A percentile compares a stretch with the other conserved stretches of the same genome.
phyloP scores from a whole-genome alignment of 2,329 filamentous ascomycete genomes.

The Cladosporium phlei region DNA sequence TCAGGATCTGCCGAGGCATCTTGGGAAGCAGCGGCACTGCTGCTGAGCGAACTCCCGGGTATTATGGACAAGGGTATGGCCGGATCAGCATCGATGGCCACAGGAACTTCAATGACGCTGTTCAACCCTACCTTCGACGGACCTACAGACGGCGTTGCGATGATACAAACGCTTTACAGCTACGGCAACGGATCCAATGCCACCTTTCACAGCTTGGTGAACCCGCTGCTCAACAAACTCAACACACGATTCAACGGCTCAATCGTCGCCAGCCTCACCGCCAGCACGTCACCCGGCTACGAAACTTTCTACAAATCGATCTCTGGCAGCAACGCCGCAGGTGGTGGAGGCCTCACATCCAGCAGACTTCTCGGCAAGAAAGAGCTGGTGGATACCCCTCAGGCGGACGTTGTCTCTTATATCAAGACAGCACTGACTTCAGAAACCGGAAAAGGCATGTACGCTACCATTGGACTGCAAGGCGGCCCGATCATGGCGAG shows the following conservation, averaged over 20 bases:
- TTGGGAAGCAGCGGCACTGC: constrained; percentile 31
- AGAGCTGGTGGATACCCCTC: constrained; percentile 24
- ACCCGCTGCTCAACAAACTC: no score
- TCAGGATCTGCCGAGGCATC: constrained; percentile 30
- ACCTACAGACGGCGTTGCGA: constrained; percentile 26
- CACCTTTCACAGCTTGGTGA: no score
- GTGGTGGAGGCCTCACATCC: constrained; percentile 29
- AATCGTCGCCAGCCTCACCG: no score
- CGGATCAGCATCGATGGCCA: constrained; percentile 22
- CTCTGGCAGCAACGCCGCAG: constrained; percentile 27
- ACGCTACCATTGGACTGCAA: constrained; percentile 27
- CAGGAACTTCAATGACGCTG: constrained; percentile 15
- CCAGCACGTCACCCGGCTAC: no score
- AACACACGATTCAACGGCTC: no score
- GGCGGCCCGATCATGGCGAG: constrained; percentile 27
- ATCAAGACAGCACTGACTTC: constrained; percentile 18
- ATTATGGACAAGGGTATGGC: constrained; percentile 30
- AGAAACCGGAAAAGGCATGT: constrained; percentile 23
- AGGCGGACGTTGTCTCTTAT: constrained; percentile 13
- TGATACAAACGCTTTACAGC: constrained; percentile 28
- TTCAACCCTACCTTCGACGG: constrained; percentile 33
- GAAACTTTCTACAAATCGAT: constrained; percentile 28
- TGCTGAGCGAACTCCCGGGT: constrained; percentile 25
- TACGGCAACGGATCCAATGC: no score
- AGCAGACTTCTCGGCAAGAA: constrained; percentile 34